Evolutionary conservation across 192 early-diverging fungal genomes (phyloP).

Genomic region (Dissophora ornata): DNA sequence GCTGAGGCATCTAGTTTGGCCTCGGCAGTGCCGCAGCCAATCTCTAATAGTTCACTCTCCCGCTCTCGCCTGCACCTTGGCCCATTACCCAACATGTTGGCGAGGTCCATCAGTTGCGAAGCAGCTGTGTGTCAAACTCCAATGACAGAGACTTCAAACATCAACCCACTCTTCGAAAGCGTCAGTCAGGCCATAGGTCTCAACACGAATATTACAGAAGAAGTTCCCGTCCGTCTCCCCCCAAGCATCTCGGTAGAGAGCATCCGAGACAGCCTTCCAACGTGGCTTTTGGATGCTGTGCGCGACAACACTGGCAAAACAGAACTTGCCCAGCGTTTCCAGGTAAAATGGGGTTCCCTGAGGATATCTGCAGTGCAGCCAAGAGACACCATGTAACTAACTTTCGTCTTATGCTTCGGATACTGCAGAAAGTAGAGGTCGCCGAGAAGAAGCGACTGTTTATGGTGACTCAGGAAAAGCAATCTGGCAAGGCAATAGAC

Average conservation of each 20-base stretch:
- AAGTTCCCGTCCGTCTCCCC: conserved; percentile 65
- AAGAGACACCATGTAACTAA: no score
- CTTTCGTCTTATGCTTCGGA: no score
- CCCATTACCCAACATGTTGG: conserved; percentile 26
- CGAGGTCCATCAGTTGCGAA: conserved; percentile 28
- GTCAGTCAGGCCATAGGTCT: conserved; percentile 69
- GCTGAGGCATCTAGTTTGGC: neutral
- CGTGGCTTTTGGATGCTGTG: conserved; percentile 33
- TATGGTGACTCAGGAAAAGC: conserved; percentile 66
- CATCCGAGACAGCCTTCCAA: conserved; percentile 30
- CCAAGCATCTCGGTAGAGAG: conserved; percentile 35
- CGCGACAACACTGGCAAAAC: conserved; percentile 18
- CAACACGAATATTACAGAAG: conserved; percentile 63
- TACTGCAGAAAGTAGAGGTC: conserved; percentile 69
- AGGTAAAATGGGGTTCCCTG: no score
- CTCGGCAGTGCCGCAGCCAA: neutral
- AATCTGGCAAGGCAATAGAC: conserved; percentile 57
- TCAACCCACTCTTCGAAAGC: conserved; percentile 70
- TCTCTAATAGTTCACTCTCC: neutral
- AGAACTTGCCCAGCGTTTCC: conserved; percentile 44
- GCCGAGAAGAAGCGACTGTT: conserved; percentile 76
- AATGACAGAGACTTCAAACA: conserved; percentile 62
- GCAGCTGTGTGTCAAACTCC: conserved; percentile 60
- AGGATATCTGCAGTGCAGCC: no score
- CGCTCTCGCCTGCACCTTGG: conserved; percentile 34